phyloP scores from a whole-genome alignment of 129 eudicot species.

The Apium graveolens region DNA sequence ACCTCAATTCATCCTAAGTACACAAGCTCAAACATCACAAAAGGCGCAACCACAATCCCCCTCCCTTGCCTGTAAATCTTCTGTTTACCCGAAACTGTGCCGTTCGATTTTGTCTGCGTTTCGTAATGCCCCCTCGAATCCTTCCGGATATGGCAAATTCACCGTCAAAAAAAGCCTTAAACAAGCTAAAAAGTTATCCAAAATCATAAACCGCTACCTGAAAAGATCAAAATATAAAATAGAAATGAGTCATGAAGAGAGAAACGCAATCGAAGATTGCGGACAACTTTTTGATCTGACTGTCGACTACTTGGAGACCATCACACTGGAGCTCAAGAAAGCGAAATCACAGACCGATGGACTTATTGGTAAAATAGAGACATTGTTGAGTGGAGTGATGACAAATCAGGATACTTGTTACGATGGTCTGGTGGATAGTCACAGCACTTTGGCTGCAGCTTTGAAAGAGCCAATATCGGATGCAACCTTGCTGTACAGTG shows the following conservation, averaged over 20 bases:
- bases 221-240: background rate
- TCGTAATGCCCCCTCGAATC: background rate
- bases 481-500: conserved; percentile 5
- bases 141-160: conserved; percentile 4
- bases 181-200: background rate
- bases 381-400: conserved; percentile 11
- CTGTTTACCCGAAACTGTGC: conserved; percentile 1
- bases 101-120: conserved; percentile 7
- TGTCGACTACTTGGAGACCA: conserved; percentile 4
- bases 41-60: background rate
- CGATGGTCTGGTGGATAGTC: background rate
- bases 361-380: background rate
- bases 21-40: background rate
- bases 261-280: conserved; percentile 1
- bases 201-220: background rate
- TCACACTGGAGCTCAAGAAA: background rate
- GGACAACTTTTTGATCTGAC: conserved; percentile 4
- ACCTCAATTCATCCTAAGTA: background rate
- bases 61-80: conserved; percentile 2
- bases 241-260: background rate
- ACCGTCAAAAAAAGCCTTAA: conserved; percentile 8
- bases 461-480: background rate
- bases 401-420: conserved; percentile 7
- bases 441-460: background rate
- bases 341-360: background rate